These are phyloP conservation scores for Nakazawaea ernobii DNA, from an alignment of 805 yeast species.

Conservation along the genomic window DNA sequence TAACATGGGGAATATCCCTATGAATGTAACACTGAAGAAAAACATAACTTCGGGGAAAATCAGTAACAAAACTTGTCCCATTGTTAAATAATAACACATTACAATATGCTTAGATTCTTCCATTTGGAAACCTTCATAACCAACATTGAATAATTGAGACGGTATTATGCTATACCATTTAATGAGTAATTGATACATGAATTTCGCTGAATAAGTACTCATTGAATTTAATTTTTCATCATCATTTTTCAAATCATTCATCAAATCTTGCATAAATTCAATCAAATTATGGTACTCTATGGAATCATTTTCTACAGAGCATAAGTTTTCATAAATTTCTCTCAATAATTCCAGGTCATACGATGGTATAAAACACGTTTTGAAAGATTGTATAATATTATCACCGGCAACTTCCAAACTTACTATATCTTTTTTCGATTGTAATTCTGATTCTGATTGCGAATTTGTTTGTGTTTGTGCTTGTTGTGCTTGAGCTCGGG, in stretches of 20 bases:
- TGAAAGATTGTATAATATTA: conserved; percentile 3
- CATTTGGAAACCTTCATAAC: neutral
- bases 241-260: neutral
- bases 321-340: neutral
- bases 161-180: conserved; percentile 5
- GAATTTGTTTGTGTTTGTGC: neutral
- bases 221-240: neutral
- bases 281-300: neutral
- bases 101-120: neutral
- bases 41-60: conserved; percentile 5
- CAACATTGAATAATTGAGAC: neutral
- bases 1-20: neutral
- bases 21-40: conserved; percentile 3
- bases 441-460: neutral
- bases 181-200: conserved; percentile 1
- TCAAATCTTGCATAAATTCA: neutral
- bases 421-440: neutral
- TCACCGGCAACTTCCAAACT: neutral
- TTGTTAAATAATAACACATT: conserved; percentile 1
- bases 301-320: neutral
- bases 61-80: neutral
- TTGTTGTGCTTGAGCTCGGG: neutral
- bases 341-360: neutral
- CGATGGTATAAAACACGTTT: conserved; percentile 2
- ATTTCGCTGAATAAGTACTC: neutral